phyloP scores from a whole-genome alignment of 1,284 basidiomycete species.

The Ceratobasidium sp. region DNA sequence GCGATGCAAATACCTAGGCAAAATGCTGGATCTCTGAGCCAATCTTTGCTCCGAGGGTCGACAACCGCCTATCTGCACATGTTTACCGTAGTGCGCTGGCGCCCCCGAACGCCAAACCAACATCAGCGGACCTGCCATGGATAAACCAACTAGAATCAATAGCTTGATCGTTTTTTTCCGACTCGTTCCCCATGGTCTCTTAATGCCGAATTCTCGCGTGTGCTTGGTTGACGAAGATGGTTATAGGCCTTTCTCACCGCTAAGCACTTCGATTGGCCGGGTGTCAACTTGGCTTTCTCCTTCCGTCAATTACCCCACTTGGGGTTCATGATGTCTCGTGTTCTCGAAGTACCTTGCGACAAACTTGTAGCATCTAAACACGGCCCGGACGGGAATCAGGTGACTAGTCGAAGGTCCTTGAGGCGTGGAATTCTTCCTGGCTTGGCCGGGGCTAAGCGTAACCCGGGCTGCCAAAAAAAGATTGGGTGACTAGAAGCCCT shows the following conservation, averaged over 20 bases:
- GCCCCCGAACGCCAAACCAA: too few species aligned
- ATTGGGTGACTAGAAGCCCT: background rate
- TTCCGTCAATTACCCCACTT: background rate
- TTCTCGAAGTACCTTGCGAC: background rate
- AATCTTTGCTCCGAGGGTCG: too few species aligned
- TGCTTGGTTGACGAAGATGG: too few species aligned
- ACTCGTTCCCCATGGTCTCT: too few species aligned
- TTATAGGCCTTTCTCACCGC: background rate
- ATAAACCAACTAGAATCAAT: too few species aligned
- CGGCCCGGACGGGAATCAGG: background rate
- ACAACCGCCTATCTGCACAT: too few species aligned
- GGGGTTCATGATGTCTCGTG: background rate
- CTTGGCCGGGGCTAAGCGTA: constrained; percentile 8
- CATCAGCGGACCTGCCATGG: too few species aligned
- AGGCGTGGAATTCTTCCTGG: constrained; percentile 26
- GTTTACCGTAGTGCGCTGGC: too few species aligned
- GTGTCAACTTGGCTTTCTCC: background rate
- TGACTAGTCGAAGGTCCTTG: background rate
- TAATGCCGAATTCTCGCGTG: too few species aligned
- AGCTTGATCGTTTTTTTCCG: too few species aligned
- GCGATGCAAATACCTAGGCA: too few species aligned
- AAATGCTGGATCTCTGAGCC: too few species aligned
- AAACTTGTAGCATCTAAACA: background rate
- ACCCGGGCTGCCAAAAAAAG: constrained; percentile 25
- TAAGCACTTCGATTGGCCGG: constrained; percentile 11